phyloP scores from a whole-genome alignment of 192 early-diverging fungal species.

The Coemansia sp. region DNA sequence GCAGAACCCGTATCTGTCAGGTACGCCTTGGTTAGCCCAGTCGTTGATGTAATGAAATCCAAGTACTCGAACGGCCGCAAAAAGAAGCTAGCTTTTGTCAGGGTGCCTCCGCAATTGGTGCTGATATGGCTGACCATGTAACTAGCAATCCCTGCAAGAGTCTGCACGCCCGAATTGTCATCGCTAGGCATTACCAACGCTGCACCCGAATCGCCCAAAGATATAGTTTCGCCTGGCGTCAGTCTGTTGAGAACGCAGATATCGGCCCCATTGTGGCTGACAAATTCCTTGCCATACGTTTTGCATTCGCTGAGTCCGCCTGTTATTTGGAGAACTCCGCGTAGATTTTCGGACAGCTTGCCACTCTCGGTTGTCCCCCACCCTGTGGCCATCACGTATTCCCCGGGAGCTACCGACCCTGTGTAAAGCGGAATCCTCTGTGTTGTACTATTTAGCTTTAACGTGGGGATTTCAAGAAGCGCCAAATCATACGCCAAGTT shows the following conservation, averaged over 20 bases:
- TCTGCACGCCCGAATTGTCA: not conserved
- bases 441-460: constrained; percentile 6
- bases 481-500: constrained; percentile 26
- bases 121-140: constrained; percentile 7
- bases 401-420: constrained; percentile 6
- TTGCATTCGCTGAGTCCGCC: constrained; percentile 17
- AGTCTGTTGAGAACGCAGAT: constrained; percentile 27
- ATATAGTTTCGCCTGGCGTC: constrained; percentile 18
- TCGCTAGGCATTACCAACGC: too few relatives aligned
- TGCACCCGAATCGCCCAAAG: constrained; percentile 26
- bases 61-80: constrained; percentile 26
- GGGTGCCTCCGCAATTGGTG: constrained; percentile 11
- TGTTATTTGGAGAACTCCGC: constrained; percentile 17
- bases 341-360: constrained; percentile 14
- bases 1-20: not conserved
- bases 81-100: constrained; percentile 18
- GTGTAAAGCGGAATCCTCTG: constrained; percentile 22
- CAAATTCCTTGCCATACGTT: not conserved
- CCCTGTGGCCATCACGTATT: constrained; percentile 38
- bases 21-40: constrained; percentile 11
- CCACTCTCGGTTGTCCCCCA: constrained; percentile 40
- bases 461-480: constrained; percentile 16
- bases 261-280: constrained; percentile 21
- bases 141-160: constrained; percentile 19
- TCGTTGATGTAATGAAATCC: constrained; percentile 25